Evolutionary conservation across 768 basidiomycete genomes (phyloP).

Genomic region (Inosperma sp.): DNA sequence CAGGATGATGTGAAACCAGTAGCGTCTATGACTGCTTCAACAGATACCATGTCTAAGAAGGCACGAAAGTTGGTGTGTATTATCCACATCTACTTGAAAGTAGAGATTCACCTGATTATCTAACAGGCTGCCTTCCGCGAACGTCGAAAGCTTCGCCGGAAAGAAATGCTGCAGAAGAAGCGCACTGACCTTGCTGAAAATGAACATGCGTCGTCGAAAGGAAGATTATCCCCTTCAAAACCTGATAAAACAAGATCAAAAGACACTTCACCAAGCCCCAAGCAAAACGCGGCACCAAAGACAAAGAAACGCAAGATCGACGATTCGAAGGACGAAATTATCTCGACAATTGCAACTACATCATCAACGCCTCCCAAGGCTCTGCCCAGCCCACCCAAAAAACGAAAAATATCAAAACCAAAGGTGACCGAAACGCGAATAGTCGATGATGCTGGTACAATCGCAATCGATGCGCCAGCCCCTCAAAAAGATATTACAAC

Average conservation of each 20-base stretch:
- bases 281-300: conserved; percentile 6
- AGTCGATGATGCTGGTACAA: background rate
- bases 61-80: conserved; percentile 55
- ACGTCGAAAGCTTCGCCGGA: no score
- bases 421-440: background rate
- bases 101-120: conserved; percentile 36
- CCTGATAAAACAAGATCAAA: conserved; percentile 9
- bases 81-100: background rate
- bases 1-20: conserved; percentile 25
- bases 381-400: no score
- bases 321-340: background rate
- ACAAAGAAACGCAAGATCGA: conserved; percentile 25
- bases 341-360: background rate
- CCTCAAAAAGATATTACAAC: no score
- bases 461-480: no score
- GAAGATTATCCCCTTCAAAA: no score
- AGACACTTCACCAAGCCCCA: conserved; percentile 3
- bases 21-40: conserved; percentile 17
- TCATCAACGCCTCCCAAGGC: conserved; percentile 2
- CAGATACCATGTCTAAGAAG: conserved; percentile 46
- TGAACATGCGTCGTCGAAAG: conserved; percentile 1
- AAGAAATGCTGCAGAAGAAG: no score
- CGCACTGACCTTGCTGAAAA: conserved; percentile 2
- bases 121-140: no score
- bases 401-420: background rate